These are phyloP conservation scores for Circinella umbellata DNA, from an alignment of 371 early-diverging fungal species.

Conservation along the genomic window DNA sequence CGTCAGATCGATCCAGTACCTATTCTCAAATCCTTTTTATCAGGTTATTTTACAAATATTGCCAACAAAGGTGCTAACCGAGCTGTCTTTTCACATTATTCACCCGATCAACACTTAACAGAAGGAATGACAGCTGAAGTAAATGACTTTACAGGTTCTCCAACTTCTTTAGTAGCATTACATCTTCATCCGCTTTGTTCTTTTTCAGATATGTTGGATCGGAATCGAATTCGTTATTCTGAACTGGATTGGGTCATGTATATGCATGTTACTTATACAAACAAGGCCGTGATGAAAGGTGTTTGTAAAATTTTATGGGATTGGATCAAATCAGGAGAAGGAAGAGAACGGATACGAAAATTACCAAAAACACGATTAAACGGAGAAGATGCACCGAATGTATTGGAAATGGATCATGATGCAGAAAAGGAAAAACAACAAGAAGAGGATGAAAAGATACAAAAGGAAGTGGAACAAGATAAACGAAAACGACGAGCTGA, in stretches of 20 bases:
- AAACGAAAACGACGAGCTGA: constrained; percentile 43
- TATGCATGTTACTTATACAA: constrained; percentile 69
- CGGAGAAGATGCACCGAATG: constrained; percentile 44
- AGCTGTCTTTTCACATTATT: constrained; percentile 76
- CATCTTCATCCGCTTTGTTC: constrained; percentile 70
- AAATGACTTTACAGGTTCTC: constrained; percentile 20
- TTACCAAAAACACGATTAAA: constrained; percentile 43
- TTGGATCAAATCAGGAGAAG: constrained; percentile 53
- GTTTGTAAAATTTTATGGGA: constrained; percentile 65
- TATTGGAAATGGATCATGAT: constrained; percentile 35
- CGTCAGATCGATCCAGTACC: constrained; percentile 51
- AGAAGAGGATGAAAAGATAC: constrained; percentile 9
- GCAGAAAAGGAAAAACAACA: constrained; percentile 21
- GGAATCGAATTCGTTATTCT: constrained; percentile 38
- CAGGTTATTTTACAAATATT: constrained; percentile 77
- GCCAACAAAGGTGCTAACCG: constrained; percentile 76
- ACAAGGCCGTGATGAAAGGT: constrained; percentile 68
- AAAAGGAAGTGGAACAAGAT: constrained; percentile 10
- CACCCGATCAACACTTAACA: constrained; percentile 48
- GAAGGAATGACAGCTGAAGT: constrained; percentile 24
- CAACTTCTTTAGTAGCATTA: constrained; percentile 62
- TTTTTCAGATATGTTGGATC: constrained; percentile 53
- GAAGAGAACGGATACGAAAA: constrained; percentile 37
- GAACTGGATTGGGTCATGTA: constrained; percentile 85
- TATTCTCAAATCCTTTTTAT: constrained; percentile 70